Base-by-base conservation (phyloP, 352 stramenopile genomes). In the Globisporangium spinosum region DNA sequence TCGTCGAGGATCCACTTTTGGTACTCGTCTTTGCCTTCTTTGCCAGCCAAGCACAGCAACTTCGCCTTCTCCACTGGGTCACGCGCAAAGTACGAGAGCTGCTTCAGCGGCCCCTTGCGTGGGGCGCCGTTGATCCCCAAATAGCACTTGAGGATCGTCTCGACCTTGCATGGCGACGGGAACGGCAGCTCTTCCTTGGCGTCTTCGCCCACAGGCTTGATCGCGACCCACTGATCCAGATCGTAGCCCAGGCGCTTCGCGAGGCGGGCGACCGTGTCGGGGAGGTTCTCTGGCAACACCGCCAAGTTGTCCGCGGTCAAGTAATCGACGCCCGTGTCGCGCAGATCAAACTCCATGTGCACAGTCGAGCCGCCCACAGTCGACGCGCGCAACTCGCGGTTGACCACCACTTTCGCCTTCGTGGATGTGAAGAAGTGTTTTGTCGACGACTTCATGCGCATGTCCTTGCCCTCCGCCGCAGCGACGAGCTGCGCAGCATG, bases 1-100 rank as follows among this genome's bases (percentile, higher is more conserved):
- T 76, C 81, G 29, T 98, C 83, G 25, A 97, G 58, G 58, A 99
- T 91, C 78, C 96, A 98, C 62, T 89, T 77, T 55, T 98, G 88
- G 70, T 98, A 99, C 77, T 98, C 88, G 54, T 94, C 80, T 64
- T 98, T 97, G 47, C 95, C 96, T 32, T 98, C 95, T 80, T 83
- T 93, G 25, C 72, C 77, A 35, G 85, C 73, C 55, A 98, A 59
- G 27, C 62, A 67, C 27, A 90, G 45, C 38, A 98, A 58, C 20
- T 77, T 69, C 15, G 73, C 70, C 34, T 83, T 74, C 71, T 98
- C 87, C 1, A 51, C 59, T 1, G 77, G 58, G 34, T 93, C 77
- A 0, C 69, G 70, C 2, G 91, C 85, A 74, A 89, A 98, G 54
- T 81, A 86, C 64, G 89, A 83, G 10, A 98, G 77, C 58, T 95